Evolutionary conservation across 495 filamentous ascomycete species (phyloP), one percentile per base, ranked within the genome.

Genomic region (Melanomma pulvis-pyrius): DNA sequence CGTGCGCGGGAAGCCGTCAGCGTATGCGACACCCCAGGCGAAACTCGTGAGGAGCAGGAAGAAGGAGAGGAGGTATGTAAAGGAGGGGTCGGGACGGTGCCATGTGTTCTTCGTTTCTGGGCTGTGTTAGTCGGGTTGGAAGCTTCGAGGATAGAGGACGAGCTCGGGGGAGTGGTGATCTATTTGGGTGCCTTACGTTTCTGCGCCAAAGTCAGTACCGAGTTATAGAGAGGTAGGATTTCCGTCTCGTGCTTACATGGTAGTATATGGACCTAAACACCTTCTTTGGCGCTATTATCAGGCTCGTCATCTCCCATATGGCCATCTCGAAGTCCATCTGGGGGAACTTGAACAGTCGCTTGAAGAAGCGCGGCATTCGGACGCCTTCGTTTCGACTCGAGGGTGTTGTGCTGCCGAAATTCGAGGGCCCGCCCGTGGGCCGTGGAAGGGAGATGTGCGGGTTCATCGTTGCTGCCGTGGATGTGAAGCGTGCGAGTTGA

Each of bases 211-310:
- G 60, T 67, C 66, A 69, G 63, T 60, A 62, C 62, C 6, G 54
- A 8, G 3, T 39, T 21, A 22, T 36, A 12, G 39, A 22, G n/a
- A 44, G 24, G 8, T 1, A 13, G 9, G 21, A 26, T 36, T 49
- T 28, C 9, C 44, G 51, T n/a, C 48, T 50, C 15, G 54, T 47
- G 73, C 81, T 65, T 81, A 89, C 88, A 78, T 90, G 88, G 72
- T 91, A 89, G 73, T 90, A 90, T 71, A 91, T 89, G 28, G 86
- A 87, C 66, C 88, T 78, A 74, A 91, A 91, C 58, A 91, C 88
- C 72, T 89, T 90, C 79, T 90, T 91, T 0, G 88, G 88, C 39
- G 88, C 86, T 67, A 90, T 86, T 67, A 91, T 80, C 54, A 91
- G 79, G 61, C 81, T 83, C 58, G 85, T 88, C 88, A 91, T 91